These are phyloP conservation scores for Flaveria bidentis DNA, from an alignment of 129 eudicot genomes.

Conservation along the genomic window DNA sequence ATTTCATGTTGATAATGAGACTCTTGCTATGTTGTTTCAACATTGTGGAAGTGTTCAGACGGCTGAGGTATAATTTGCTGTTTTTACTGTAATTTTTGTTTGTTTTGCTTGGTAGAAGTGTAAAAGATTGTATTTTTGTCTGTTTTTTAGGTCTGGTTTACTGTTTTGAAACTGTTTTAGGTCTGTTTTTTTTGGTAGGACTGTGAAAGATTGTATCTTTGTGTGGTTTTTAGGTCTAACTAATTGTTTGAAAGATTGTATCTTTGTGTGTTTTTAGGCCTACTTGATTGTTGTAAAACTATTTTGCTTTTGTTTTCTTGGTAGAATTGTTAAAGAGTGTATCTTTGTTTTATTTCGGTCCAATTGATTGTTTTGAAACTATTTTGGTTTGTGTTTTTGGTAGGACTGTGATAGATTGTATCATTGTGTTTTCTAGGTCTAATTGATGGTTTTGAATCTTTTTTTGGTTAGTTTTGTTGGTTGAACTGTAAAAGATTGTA, in stretches of 20 bases:
- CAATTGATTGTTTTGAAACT: neutral
- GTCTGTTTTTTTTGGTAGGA: too few species aligned
- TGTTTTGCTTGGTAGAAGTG: too few species aligned
- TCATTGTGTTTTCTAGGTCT: too few species aligned
- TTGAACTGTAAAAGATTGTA: too few species aligned
- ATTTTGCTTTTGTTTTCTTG: neutral
- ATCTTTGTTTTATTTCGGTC: too few species aligned
- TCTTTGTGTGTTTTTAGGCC: constrained; percentile 10
- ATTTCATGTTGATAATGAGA: constrained; percentile 57
- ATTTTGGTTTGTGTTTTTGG: neutral
- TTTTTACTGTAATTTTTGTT: neutral
- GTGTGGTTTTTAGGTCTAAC: neutral
- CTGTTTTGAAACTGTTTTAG: too few species aligned
- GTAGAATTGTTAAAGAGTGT: too few species aligned
- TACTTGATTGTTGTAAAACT: neutral
- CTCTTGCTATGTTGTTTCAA: constrained; percentile 69
- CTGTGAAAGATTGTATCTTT: neutral
- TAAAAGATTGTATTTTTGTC: neutral
- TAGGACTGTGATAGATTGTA: too few species aligned
- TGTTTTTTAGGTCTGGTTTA: neutral
- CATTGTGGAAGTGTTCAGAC: constrained; percentile 71
- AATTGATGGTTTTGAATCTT: too few species aligned
- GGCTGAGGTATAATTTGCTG: constrained; percentile 69
- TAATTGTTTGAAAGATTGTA: too few species aligned
- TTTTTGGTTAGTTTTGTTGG: too few species aligned